Evolutionary conservation across 805 yeast genomes (phyloP).

Genomic region (Candida xyloterini): DNA sequence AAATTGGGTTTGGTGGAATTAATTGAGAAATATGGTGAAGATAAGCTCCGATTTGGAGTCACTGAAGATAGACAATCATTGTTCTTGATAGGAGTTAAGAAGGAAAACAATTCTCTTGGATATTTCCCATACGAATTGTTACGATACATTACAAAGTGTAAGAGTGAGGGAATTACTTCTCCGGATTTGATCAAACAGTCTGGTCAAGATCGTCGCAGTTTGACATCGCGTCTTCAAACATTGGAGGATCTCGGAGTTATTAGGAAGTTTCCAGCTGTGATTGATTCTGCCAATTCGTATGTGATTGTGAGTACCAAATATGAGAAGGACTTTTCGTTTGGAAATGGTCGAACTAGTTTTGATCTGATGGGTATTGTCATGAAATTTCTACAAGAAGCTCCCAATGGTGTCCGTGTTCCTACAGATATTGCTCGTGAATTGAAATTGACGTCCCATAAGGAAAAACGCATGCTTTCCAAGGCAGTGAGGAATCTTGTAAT

Average conservation of each 20-base stretch:
- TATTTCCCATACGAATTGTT: conserved; percentile 52
- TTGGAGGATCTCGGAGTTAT: conserved; percentile 51
- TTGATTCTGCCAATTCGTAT: conserved; percentile 51
- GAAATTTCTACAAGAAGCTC: conserved; percentile 52
- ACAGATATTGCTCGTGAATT: conserved; percentile 60
- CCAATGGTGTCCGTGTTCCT: conserved; percentile 57
- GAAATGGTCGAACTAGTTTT: conserved; percentile 16
- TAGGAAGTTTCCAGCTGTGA: conserved; percentile 35
- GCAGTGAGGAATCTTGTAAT: conserved; percentile 51
- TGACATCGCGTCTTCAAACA: conserved; percentile 58
- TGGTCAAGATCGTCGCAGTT: conserved; percentile 68
- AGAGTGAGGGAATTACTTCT: conserved; percentile 56
- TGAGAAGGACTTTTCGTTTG: conserved; percentile 15
- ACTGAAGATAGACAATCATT: conserved; percentile 56
- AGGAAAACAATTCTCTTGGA: conserved; percentile 52
- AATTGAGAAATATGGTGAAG: conserved; percentile 10
- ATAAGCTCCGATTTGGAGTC: conserved; percentile 34
- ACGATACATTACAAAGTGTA: conserved; percentile 56
- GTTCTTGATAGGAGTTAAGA: conserved; percentile 53
- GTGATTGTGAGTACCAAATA: conserved; percentile 51
- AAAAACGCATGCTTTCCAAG: conserved; percentile 37
- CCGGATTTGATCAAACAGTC: conserved; percentile 53
- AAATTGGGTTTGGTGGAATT: conserved; percentile 5
- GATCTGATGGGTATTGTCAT: conserved; percentile 37
- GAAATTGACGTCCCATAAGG: conserved; percentile 41